phyloP scores from a whole-genome alignment of 495 filamentous ascomycete species.

The Penicillium egyptiacum region DNA sequence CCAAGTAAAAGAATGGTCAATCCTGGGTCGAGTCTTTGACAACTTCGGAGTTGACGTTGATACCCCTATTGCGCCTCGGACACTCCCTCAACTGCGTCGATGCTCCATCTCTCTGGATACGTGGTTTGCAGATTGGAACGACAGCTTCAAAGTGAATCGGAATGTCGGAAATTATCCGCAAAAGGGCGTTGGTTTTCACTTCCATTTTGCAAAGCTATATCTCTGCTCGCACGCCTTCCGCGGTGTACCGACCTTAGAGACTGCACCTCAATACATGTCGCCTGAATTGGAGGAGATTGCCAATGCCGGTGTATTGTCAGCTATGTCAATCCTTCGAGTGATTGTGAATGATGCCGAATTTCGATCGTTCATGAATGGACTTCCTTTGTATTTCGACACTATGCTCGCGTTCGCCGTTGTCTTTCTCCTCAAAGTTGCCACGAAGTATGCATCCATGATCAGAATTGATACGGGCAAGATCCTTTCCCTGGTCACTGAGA shows the following conservation, averaged over 20 bases:
- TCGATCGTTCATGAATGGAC: constrained; percentile 32
- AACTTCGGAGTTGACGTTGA: constrained; percentile 43
- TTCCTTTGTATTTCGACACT: constrained; percentile 37
- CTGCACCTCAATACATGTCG: constrained; percentile 11
- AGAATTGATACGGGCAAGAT: constrained; percentile 32
- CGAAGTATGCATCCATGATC: constrained; percentile 24
- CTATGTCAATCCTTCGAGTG: constrained; percentile 33
- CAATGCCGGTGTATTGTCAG: constrained; percentile 31
- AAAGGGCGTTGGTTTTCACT: constrained; percentile 35
- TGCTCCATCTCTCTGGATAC: constrained; percentile 33
- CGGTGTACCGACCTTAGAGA: constrained; percentile 18
- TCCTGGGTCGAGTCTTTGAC: constrained; percentile 35
- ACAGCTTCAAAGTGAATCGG: constrained; percentile 25
- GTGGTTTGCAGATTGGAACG: constrained; percentile 35
- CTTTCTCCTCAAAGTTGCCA: constrained; percentile 38
- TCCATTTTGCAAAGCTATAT: constrained; percentile 36
- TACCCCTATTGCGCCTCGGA: constrained; percentile 22
- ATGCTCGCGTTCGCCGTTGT: constrained; percentile 41
- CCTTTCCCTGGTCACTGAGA: constrained; percentile 28
- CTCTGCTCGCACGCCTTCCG: constrained; percentile 40
- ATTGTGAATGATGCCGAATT: constrained; percentile 32
- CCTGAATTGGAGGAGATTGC: constrained; percentile 35
- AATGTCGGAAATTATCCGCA: constrained; percentile 33
- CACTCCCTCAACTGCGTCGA: constrained; percentile 29
- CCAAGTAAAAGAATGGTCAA: constrained; percentile 39